phyloP scores from a whole-genome alignment of 352 stramenopile genomes.

The Pythium plurisporium region DNA sequence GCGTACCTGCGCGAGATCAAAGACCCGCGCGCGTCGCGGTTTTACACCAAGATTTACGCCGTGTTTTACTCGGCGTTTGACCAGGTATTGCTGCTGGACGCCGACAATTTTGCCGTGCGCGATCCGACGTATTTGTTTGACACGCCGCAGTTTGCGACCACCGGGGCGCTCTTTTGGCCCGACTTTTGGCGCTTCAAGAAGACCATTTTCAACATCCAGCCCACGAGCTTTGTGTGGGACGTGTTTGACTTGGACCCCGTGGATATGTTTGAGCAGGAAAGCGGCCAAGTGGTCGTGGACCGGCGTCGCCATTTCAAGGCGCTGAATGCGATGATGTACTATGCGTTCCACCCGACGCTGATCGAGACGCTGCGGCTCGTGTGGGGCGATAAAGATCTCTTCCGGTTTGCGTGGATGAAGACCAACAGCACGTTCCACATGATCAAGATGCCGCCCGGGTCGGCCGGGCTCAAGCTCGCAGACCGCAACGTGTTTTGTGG shows the following conservation, averaged over 20 bases:
- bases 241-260: constrained; percentile 51
- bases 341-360: constrained; percentile 34
- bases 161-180: constrained; percentile 72
- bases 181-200: constrained; percentile 67
- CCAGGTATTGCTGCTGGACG: constrained; percentile 65
- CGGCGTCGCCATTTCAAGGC: constrained; percentile 35
- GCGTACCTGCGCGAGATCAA: constrained; percentile 61
- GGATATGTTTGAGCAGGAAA: constrained; percentile 79
- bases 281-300: constrained; percentile 66
- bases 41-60: constrained; percentile 74
- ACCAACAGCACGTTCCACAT: constrained; percentile 55
- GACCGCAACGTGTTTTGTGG: constrained; percentile 26
- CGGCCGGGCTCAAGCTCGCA: constrained; percentile 27
- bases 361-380: constrained; percentile 46
- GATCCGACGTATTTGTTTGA: constrained; percentile 72
- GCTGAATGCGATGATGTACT: constrained; percentile 67
- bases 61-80: constrained; percentile 76
- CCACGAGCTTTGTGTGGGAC: constrained; percentile 62
- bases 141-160: constrained; percentile 33
- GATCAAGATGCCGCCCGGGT: constrained; percentile 42
- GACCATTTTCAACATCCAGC: constrained; percentile 78
- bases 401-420: constrained; percentile 77
- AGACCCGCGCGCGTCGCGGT: constrained; percentile 42
- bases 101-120: constrained; percentile 65
- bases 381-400: constrained; percentile 80